These are phyloP conservation scores for Heterobasidion occidentale DNA, from an alignment of 1,284 basidiomycete genomes.

Conservation along the genomic window DNA sequence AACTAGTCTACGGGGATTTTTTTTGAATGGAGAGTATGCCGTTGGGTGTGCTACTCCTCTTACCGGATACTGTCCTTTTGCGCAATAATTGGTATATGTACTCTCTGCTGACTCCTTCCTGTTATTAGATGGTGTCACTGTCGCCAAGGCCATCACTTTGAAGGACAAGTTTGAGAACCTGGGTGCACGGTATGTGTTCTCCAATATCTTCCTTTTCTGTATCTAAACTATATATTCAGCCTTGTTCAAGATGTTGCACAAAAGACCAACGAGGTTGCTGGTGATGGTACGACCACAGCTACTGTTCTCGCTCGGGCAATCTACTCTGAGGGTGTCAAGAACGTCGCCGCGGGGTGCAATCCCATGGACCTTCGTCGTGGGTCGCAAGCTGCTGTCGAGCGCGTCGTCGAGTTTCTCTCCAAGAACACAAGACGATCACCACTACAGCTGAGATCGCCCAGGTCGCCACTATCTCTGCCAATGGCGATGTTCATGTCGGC, in stretches of 20 bases:
- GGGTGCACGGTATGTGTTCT: conserved; percentile 75
- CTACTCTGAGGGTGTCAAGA: conserved; percentile 98
- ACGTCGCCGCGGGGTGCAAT: conserved; percentile 98
- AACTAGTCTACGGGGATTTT: not conserved
- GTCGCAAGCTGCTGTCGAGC: conserved; percentile 93
- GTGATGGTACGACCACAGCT: conserved; percentile 97
- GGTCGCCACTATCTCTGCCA: conserved; percentile 98
- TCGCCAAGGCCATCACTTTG: conserved; percentile 90
- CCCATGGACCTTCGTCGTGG: conserved; percentile 99
- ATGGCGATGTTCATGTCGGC: conserved; percentile 92
- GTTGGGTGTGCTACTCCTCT: not conserved
- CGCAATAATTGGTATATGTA: not conserved
- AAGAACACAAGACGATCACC: conserved; percentile 87
- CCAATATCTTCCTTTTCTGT: not conserved
- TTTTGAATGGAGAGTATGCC: too few relatives aligned
- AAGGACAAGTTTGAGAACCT: conserved; percentile 99
- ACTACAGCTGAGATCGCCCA: conserved; percentile 97
- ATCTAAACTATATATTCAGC: conserved; percentile 28
- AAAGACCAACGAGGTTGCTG: conserved; percentile 96
- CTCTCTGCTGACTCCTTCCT: conserved; percentile 3
- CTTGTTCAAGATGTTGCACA: conserved; percentile 93
- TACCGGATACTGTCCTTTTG: not conserved
- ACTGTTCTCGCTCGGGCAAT: conserved; percentile 96
- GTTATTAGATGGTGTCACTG: conserved; percentile 86
- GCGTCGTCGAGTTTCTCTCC: conserved; percentile 89